Percentiles rank a stretch among this genome's conserved stretches.
phyloP scores from a whole-genome alignment of 148 eudicot species.

The Rhododendron ovatum region DNA sequence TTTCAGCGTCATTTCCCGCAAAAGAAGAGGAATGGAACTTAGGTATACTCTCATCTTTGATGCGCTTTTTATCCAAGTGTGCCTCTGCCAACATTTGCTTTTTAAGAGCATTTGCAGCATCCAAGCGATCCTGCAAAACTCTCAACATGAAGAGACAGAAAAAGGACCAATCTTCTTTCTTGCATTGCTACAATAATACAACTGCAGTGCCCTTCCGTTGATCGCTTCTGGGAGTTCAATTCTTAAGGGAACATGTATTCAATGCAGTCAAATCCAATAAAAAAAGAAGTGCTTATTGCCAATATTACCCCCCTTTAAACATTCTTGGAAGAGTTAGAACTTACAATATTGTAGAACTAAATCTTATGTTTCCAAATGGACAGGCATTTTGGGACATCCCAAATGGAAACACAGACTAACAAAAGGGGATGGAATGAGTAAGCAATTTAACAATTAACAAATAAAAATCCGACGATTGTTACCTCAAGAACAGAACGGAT shows the following conservation, averaged over 20 bases:
- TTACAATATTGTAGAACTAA: background rate
- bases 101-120: conserved; percentile 54
- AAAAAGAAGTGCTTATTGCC: background rate
- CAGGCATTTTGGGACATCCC: background rate
- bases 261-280: background rate
- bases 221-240: background rate
- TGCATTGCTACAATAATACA: background rate
- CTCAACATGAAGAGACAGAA: conserved; percentile 5
- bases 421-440: background rate
- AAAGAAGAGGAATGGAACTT: conserved; percentile 30
- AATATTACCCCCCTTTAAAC: background rate
- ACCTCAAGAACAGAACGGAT: conserved; percentile 58
- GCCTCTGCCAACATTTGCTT: conserved; percentile 67
- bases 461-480: background rate
- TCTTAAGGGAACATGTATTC: background rate
- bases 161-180: background rate
- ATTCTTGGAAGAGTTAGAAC: background rate
- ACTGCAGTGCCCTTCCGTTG: background rate
- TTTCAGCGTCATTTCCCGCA: conserved; percentile 17
- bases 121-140: conserved; percentile 49
- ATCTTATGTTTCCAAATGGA: background rate
- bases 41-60: conserved; percentile 37
- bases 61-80: conserved; percentile 49
- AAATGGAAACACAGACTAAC: background rate
- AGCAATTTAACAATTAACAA: background rate